These are phyloP conservation scores for Pichia manshurica DNA, from an alignment of 805 yeast species.

Conservation along the genomic window DNA sequence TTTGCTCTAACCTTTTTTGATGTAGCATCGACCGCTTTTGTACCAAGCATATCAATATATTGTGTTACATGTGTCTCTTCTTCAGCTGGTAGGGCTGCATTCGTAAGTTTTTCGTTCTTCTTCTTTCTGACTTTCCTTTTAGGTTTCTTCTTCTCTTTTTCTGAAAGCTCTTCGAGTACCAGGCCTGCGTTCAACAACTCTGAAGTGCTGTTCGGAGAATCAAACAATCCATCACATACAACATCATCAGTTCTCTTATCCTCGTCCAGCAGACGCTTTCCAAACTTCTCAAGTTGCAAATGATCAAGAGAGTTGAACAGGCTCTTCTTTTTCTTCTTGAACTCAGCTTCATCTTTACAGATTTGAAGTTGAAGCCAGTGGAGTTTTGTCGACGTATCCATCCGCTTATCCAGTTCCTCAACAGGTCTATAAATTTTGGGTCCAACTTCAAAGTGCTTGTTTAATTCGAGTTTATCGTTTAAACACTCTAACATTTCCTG, in stretches of 20 bases:
- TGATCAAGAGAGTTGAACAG: conserved; percentile 17
- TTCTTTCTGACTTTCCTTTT: background rate
- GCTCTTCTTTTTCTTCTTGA: conserved; percentile 22
- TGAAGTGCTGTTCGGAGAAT: conserved; percentile 11
- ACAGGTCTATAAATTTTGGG: conserved; percentile 19
- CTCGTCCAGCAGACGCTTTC: conserved; percentile 12
- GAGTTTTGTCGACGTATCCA: conserved; percentile 21
- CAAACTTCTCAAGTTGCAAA: conserved; percentile 16
- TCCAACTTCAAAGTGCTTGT: conserved; percentile 13
- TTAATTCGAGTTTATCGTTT: conserved; percentile 12
- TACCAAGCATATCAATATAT: background rate
- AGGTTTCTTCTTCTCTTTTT: background rate
- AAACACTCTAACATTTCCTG: conserved; percentile 20
- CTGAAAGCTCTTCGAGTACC: conserved; percentile 7
- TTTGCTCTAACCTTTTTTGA: background rate
- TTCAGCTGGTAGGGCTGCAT: background rate
- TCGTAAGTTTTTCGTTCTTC: background rate
- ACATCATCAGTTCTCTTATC: conserved; percentile 17
- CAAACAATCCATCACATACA: conserved; percentile 16
- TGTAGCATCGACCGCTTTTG: background rate
- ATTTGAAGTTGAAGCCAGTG: conserved; percentile 30
- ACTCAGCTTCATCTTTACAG: conserved; percentile 24
- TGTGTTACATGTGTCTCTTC: background rate
- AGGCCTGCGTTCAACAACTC: conserved; percentile 21
- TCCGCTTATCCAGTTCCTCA: conserved; percentile 24